Base-by-base conservation (phyloP, 2,329 filamentous ascomycete species). In the Myrmaecium sp. region DNA sequence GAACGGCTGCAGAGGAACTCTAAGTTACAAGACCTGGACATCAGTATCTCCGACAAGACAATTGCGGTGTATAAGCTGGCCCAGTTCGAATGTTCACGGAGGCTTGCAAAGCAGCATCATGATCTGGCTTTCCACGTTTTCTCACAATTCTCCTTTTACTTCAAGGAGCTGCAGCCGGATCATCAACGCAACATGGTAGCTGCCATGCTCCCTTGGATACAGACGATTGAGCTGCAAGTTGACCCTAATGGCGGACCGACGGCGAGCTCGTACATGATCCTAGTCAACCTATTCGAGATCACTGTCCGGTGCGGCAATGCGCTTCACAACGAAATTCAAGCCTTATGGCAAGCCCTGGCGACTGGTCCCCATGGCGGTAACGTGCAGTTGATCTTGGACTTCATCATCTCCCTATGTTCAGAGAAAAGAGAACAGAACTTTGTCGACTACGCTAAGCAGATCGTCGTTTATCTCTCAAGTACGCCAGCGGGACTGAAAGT, bases 1-100 rank as follows among this genome's bases (percentile, higher is more conserved):
- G 73, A 83, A 37, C 70, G 81, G 14, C 79, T 89, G 36, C 69
- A 75, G 36, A 77, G 79, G 37, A 89, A 72, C 36, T 93, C 86
- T 2, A 91, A 91, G 44, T 72, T 98, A 5, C 82, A 93, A 46
- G 89, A 98, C 47, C 91, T 94, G 32, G 89, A 98, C 43, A 95
- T 98, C 41, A 94, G 84, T 47, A 89, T 98, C 31, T 91, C 86
- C 0, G 91, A 98, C 54, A 95, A 94, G 54, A 98, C 91, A 0
- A 92, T 92, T 37, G 84, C 86, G 0, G 86, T 98, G 3, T 98
- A 95, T 55, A 98, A 98, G 54, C 63, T 91, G 23, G 89, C 91
- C 0, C 89, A 98, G 45, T 95, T 94, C 37, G 86, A 95, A 46
- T 91, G 92, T 13, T 95, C 89, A 0, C 83, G 86, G 42, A 68